Conservation (phyloP, 2,329 filamentous ascomycete species). For the Aspergillus phoenicis region DNA sequence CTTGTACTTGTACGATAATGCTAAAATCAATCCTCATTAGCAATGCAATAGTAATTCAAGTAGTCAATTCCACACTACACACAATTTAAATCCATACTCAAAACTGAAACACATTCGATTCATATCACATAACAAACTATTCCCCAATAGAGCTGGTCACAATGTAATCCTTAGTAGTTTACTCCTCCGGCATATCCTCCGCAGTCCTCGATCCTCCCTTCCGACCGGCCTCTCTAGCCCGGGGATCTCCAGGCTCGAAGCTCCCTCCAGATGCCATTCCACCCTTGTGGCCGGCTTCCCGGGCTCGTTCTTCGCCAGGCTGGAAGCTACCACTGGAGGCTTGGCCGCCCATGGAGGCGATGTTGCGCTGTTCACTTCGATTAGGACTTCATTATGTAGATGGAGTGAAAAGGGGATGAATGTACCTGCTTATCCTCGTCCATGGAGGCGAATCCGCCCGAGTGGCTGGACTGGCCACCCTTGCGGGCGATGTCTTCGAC, state of each 20-base stretch:
- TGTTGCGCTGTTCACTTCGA: slow-evolving; percentile 47
- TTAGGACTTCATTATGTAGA: not conserved
- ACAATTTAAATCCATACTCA: too few relatives aligned
- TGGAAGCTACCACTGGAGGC: slow-evolving; percentile 59
- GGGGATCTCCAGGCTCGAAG: slow-evolving; percentile 20
- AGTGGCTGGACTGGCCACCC: slow-evolving; percentile 37
- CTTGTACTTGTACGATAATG: too few relatives aligned
- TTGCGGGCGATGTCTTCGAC: slow-evolving; percentile 46
- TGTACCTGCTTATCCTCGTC: slow-evolving; percentile 36
- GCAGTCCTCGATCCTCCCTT: slow-evolving; percentile 14
- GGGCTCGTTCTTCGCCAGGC: slow-evolving; percentile 55
- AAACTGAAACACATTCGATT: too few relatives aligned
- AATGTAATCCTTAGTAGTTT: not conserved
- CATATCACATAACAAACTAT: too few relatives aligned
- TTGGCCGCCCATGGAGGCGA: slow-evolving; percentile 59
- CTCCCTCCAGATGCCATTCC: slow-evolving; percentile 37
- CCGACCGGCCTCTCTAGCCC: slow-evolving; percentile 20
- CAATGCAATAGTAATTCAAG: too few relatives aligned
- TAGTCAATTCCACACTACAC: too few relatives aligned
- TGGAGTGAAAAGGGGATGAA: not conserved
- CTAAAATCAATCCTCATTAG: too few relatives aligned
- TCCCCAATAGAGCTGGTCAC: not conserved
- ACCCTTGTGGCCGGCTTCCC: slow-evolving; percentile 59
- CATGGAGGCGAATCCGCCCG: slow-evolving; percentile 33
- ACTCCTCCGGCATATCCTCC: not conserved